A percentile compares a stretch with the other conserved stretches of the same genome.
These are phyloP conservation scores for Penicillium crystallinum DNA, from an alignment of 495 filamentous ascomycete species.

Conservation along the genomic window DNA sequence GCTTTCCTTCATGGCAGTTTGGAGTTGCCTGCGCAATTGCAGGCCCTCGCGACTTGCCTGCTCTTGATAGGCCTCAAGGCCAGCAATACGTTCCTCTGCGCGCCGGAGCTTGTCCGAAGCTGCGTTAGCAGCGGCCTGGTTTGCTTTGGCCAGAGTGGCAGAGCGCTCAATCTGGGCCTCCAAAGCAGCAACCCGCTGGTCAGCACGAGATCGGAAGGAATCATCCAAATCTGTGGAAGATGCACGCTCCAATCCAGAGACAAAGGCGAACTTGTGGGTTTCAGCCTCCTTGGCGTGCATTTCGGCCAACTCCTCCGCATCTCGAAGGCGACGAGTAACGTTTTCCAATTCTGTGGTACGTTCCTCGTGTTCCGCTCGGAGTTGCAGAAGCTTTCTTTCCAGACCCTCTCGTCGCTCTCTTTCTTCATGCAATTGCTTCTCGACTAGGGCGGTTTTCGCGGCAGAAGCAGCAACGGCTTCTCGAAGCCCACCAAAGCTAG, in stretches of 20 bases:
- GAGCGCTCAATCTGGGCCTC: slow-evolving; percentile 76
- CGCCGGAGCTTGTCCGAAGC: slow-evolving; percentile 84
- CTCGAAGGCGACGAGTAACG: slow-evolving; percentile 64
- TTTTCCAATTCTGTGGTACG: slow-evolving; percentile 74
- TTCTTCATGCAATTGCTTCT: slow-evolving; percentile 82
- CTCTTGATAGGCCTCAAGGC: slow-evolving; percentile 93
- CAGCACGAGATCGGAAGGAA: slow-evolving; percentile 50
- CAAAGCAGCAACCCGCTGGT: slow-evolving; percentile 71
- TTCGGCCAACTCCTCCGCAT: slow-evolving; percentile 89
- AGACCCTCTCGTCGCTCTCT: slow-evolving; percentile 65
- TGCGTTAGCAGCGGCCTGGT: slow-evolving; percentile 82
- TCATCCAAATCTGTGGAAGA: slow-evolving; percentile 41
- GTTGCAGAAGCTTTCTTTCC: slow-evolving; percentile 72
- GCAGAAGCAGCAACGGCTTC: slow-evolving; percentile 74
- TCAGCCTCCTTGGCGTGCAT: slow-evolving; percentile 81
- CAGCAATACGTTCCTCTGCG: slow-evolving; percentile 93
- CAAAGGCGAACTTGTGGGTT: slow-evolving; percentile 76
- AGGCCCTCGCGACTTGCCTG: slow-evolving; percentile 91
- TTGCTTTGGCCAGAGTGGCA: slow-evolving; percentile 74
- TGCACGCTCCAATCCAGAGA: slow-evolving; percentile 70
- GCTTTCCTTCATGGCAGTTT: slow-evolving; percentile 72
- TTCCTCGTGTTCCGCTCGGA: slow-evolving; percentile 82
- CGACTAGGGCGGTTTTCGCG: slow-evolving; percentile 67
- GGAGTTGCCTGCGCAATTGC: slow-evolving; percentile 80
- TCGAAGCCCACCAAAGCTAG: slow-evolving; percentile 67